Conservation (phyloP, 1,284 basidiomycete genomes). For the Puccinia triticina region DNA sequence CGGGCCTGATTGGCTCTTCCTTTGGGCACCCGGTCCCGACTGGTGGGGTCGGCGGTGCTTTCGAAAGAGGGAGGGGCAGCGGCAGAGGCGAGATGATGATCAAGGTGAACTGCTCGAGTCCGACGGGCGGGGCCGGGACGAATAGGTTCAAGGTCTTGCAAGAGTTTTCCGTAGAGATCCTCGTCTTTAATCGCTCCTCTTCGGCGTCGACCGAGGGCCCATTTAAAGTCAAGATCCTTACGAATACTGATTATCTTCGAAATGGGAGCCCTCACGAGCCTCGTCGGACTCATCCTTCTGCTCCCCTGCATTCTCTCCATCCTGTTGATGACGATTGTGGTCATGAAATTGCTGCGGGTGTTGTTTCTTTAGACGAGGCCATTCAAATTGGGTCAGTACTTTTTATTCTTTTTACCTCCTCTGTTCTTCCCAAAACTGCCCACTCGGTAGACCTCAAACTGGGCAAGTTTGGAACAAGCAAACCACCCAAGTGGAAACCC, state of each 20-base stretch:
- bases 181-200: slow-evolving; percentile 19
- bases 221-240: slow-evolving; percentile 15
- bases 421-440: neutral
- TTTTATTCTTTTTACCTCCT: neutral
- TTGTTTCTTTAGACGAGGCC: slow-evolving; percentile 22
- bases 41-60: neutral
- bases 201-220: slow-evolving; percentile 6
- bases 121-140: neutral
- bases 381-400: slow-evolving; percentile 25
- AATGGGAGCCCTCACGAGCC: neutral
- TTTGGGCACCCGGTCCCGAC: neutral
- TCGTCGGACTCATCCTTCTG: neutral
- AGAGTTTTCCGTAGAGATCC: slow-evolving; percentile 10
- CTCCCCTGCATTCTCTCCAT: neutral
- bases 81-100: slow-evolving; percentile 14
- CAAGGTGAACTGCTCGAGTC: neutral
- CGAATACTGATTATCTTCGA: neutral
- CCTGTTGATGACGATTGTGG: neutral
- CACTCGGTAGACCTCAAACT: neutral
- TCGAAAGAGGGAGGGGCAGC: neutral
- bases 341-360: neutral
- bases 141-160: slow-evolving; percentile 9
- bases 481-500: neutral
- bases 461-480: neutral
- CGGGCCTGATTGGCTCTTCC: neutral